These are phyloP conservation scores for Nicotiana sylvestris DNA, from an alignment of 257 asterid genomes.

Conservation along the genomic window DNA sequence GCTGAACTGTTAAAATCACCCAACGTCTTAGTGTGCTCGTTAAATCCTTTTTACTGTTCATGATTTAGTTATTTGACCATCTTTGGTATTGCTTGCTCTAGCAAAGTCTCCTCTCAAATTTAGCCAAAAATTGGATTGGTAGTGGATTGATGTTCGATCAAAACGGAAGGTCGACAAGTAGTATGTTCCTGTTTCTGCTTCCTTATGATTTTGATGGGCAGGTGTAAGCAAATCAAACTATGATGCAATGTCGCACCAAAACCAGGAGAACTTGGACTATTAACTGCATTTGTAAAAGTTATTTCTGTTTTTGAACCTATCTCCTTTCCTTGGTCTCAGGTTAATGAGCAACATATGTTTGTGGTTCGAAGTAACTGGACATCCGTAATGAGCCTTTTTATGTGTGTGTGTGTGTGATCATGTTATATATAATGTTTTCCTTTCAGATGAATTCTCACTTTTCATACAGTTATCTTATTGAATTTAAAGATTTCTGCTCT, in stretches of 20 bases:
- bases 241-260: not conserved
- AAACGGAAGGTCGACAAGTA: not conserved
- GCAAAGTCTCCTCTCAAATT: not conserved
- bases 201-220: not conserved
- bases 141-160: not conserved
- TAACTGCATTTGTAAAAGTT: not conserved
- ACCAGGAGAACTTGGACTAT: not conserved
- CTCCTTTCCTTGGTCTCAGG: not conserved
- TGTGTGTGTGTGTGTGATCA: not conserved
- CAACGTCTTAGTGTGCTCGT: not conserved
- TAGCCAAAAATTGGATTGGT: not conserved
- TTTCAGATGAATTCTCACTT: conserved; percentile 7
- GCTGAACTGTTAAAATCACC: not conserved
- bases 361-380: not conserved
- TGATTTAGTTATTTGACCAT: not conserved
- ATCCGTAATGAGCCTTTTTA: not conserved
- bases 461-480: not conserved
- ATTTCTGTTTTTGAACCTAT: not conserved
- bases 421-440: not conserved
- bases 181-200: not conserved
- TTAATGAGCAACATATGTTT: not conserved
- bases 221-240: not conserved
- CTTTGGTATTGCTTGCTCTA: not conserved
- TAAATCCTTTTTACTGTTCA: not conserved
- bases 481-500: not conserved